Conservation (phyloP, 768 basidiomycete genomes). For the Gelatoporia subvermispora region DNA sequence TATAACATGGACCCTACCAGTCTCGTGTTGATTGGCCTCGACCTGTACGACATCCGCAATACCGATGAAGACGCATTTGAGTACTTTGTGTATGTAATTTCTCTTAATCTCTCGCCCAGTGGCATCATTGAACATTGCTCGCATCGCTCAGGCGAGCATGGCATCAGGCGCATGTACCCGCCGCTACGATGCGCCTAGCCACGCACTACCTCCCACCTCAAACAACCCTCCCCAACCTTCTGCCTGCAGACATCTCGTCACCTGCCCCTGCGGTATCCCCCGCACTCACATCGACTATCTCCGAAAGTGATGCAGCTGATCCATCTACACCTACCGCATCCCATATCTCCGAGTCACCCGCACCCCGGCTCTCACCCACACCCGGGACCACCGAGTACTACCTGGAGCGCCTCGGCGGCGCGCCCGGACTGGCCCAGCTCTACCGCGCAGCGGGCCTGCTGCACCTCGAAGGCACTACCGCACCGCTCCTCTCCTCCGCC, state of each 20-base stretch:
- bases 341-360: slow-evolving; percentile 16
- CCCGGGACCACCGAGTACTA: slow-evolving; percentile 59
- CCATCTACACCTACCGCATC: slow-evolving; percentile 13
- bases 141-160: slow-evolving; percentile 60
- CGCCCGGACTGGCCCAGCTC: slow-evolving; percentile 63
- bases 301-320: background rate
- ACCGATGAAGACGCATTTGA: slow-evolving; percentile 78
- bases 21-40: slow-evolving; percentile 64
- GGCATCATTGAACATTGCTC: background rate
- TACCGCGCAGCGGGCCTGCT: slow-evolving; percentile 77
- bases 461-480: slow-evolving; percentile 76
- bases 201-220: slow-evolving; percentile 66
- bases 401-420: slow-evolving; percentile 60
- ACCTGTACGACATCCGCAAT: slow-evolving; percentile 69
- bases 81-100: slow-evolving; percentile 60
- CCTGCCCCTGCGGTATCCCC: slow-evolving; percentile 5
- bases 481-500: slow-evolving; percentile 64
- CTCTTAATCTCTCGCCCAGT: background rate
- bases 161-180: slow-evolving; percentile 71
- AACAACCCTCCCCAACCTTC: slow-evolving; percentile 20
- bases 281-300: slow-evolving; percentile 3
- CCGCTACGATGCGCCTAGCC: slow-evolving; percentile 73
- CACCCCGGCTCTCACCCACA: slow-evolving; percentile 32
- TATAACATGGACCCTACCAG: slow-evolving; percentile 89
- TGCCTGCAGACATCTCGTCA: background rate